Percentiles rank a stretch among this genome's conserved stretches.
Conservation (phyloP, 176 grass and related monocot species). For the Tuctoria greenei region DNA sequence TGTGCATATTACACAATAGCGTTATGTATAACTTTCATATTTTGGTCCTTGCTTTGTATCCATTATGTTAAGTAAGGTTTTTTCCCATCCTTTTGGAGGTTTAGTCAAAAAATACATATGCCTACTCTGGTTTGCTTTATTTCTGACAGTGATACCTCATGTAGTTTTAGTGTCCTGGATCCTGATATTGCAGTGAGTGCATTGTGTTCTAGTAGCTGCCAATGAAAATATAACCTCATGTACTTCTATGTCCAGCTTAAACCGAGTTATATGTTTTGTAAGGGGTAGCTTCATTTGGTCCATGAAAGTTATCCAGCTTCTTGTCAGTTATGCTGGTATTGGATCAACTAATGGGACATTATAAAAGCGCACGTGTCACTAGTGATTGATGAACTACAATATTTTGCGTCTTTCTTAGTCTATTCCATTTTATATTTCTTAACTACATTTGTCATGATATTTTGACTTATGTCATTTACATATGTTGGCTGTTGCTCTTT, state of each 20-base stretch:
- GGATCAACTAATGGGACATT: background rate
- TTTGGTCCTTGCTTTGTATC: background rate
- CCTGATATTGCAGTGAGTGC: background rate
- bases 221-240: background rate
- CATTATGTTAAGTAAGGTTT: background rate
- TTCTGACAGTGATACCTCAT: background rate
- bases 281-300: background rate
- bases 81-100: constrained; percentile 13
- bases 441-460: background rate
- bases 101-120: background rate
- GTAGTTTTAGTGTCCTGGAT: background rate
- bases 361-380: background rate
- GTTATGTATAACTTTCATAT: too few species aligned
- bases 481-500: background rate
- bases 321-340: background rate
- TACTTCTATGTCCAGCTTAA: background rate
- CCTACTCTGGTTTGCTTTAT: background rate
- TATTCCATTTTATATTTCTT: background rate
- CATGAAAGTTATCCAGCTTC: background rate
- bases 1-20: too few species aligned
- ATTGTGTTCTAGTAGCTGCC: background rate
- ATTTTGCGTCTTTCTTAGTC: background rate
- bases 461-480: background rate
- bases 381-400: background rate
- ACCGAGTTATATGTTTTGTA: background rate